A percentile compares a stretch with the other conserved stretches of the same genome.
Conservation (phyloP, 495 filamentous ascomycete genomes). For the Neurospora sp. region DNA sequence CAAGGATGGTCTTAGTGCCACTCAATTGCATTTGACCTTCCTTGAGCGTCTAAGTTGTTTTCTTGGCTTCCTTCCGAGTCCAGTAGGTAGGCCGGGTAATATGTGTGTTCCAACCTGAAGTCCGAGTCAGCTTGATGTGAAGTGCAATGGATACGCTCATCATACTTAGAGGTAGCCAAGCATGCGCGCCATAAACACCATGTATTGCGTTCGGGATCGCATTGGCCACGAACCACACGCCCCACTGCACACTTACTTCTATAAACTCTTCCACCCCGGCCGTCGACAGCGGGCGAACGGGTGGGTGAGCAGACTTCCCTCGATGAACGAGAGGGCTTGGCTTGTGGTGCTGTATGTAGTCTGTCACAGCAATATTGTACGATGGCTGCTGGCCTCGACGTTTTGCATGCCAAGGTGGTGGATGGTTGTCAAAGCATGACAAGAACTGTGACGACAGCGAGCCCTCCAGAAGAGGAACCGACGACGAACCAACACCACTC, state of each 20-base stretch:
- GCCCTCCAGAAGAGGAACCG: background rate
- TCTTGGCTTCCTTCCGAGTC: background rate
- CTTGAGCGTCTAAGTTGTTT: background rate
- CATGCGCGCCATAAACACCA: background rate
- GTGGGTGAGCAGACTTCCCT: background rate
- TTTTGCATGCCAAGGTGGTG: background rate
- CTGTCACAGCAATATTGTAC: background rate
- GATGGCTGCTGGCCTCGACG: background rate
- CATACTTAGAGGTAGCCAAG: too few species aligned
- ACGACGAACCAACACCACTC: background rate
- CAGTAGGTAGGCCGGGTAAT: background rate
- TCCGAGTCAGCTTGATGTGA: background rate
- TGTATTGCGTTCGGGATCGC: background rate
- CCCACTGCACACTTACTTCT: background rate
- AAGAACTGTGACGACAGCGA: background rate
- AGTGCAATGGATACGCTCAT: background rate
- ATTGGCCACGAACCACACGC: background rate
- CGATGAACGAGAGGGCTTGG: background rate
- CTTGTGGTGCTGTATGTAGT: background rate
- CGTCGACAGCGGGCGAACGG: background rate
- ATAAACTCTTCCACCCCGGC: background rate
- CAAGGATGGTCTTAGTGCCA: background rate
- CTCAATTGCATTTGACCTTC: background rate
- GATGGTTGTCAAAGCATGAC: background rate
- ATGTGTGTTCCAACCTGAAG: background rate